Conservation (phyloP, 257 asterid genomes). For the Rauvolfia tetraphylla region DNA sequence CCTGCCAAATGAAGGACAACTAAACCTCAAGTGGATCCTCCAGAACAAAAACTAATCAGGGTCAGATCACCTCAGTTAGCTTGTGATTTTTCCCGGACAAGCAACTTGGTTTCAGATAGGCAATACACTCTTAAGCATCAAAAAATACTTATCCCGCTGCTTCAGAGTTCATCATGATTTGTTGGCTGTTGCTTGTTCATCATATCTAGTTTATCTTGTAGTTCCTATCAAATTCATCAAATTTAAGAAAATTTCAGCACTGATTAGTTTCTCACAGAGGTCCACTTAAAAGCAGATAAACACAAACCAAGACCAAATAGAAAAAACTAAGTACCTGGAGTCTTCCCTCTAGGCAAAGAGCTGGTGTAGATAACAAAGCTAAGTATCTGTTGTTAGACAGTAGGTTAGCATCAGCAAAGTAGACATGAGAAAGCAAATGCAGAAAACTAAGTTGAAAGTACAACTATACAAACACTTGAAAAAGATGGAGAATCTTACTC, state of each 20-base stretch:
- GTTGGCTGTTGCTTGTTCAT: constrained; percentile 55
- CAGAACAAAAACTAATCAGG: not conserved
- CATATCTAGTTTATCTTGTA: constrained; percentile 61
- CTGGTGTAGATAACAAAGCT: constrained; percentile 80
- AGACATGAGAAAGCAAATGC: not conserved
- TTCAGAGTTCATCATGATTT: constrained; percentile 77
- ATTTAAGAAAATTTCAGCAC: not conserved
- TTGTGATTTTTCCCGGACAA: not conserved
- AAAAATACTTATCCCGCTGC: constrained; percentile 9
- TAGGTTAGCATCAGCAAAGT: constrained; percentile 13
- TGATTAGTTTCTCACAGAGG: not conserved
- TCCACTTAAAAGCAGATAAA: not conserved
- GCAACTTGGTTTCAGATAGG: not conserved
- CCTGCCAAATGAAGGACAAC: not conserved
- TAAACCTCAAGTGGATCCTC: not conserved
- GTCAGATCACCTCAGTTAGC: not conserved
- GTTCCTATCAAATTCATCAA: constrained; percentile 43
- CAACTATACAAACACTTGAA: not conserved
- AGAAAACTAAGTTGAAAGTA: not conserved
- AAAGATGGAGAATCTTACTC: constrained; percentile 52
- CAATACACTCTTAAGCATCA: not conserved
- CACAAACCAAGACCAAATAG: not conserved
- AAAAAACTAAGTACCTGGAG: constrained; percentile 48
- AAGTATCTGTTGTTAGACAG: constrained; percentile 51
- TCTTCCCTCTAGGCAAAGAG: constrained; percentile 67